A percentile compares a stretch with the other conserved stretches of the same genome.
Conservation (phyloP, 2,329 filamentous ascomycete species). For the Hypoxylon sp. region DNA sequence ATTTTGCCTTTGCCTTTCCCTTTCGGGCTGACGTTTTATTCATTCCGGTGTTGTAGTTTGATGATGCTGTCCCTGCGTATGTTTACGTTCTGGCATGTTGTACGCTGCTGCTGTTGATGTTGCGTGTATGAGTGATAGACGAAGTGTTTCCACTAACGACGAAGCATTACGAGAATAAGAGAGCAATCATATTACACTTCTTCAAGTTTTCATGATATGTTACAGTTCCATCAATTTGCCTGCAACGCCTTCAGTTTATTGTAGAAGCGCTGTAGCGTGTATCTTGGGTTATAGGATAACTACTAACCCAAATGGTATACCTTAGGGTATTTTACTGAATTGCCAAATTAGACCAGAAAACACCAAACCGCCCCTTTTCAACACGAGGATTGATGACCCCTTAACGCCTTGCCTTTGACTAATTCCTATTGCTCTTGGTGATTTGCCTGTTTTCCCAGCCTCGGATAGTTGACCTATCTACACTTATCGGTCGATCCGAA, state of each 20-base stretch:
- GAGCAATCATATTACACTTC: neutral
- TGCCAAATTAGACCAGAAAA: slow-evolving; percentile 15
- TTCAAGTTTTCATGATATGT: neutral
- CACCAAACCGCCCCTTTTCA: slow-evolving; percentile 7
- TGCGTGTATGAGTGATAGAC: slow-evolving; percentile 8
- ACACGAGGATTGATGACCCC: slow-evolving; percentile 2
- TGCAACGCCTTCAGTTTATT: neutral
- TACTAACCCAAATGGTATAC: slow-evolving; percentile 26
- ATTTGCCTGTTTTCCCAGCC: slow-evolving; percentile 9
- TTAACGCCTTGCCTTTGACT: slow-evolving; percentile 31
- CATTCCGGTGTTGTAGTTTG: neutral
- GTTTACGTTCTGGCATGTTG: neutral
- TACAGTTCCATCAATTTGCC: neutral
- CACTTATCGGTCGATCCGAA: neutral
- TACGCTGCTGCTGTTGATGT: neutral
- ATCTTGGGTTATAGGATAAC: neutral
- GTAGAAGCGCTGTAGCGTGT: neutral
- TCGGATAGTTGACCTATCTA: slow-evolving; percentile 7
- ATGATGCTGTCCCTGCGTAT: slow-evolving; percentile 9
- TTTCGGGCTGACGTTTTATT: neutral
- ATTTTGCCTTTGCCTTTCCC: slow-evolving; percentile 14
- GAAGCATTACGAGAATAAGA: slow-evolving; percentile 11
- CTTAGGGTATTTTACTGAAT: neutral
- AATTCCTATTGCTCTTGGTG: slow-evolving; percentile 7
- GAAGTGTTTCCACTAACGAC: slow-evolving; percentile 8